Evolutionary conservation across 1,284 basidiomycete genomes (phyloP).

Genomic region (Phenoliferia sp.): DNA sequence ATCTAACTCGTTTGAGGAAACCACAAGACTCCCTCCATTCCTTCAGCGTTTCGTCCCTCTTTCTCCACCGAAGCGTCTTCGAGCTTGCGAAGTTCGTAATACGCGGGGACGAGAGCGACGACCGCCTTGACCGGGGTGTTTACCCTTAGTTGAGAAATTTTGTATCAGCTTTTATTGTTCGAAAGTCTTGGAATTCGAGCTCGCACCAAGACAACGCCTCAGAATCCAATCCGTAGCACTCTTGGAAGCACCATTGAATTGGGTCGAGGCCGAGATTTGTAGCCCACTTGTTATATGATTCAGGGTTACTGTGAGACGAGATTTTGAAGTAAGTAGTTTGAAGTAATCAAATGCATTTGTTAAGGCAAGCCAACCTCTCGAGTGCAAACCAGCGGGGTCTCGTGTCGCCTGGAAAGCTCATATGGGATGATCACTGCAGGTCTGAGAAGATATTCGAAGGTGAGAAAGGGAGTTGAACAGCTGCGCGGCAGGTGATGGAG

Average conservation of each 20-base stretch:
- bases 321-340: too few species aligned
- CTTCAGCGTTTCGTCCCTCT: slow-evolving; percentile 49
- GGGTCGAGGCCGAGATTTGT: slow-evolving; percentile 62
- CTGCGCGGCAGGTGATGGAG: too few species aligned
- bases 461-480: too few species aligned
- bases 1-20: slow-evolving; percentile 47
- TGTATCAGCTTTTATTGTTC: neutral
- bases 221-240: slow-evolving; percentile 74
- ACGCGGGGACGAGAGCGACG: slow-evolving; percentile 67
- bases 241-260: slow-evolving; percentile 60
- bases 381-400: slow-evolving; percentile 28
- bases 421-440: too few species aligned
- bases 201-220: slow-evolving; percentile 48
- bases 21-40: slow-evolving; percentile 60
- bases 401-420: neutral
- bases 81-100: slow-evolving; percentile 50
- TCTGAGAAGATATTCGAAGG: too few species aligned
- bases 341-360: neutral
- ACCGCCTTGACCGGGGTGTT: slow-evolving; percentile 52
- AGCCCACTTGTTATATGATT: slow-evolving; percentile 53
- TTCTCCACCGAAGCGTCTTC: slow-evolving; percentile 55
- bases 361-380: slow-evolving; percentile 10
- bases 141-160: slow-evolving; percentile 1
- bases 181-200: neutral
- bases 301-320: slow-evolving; percentile 16